Base-by-base conservation (phyloP, 2,329 filamentous ascomycete genomes). In the Ophiostoma angusticollis region DNA sequence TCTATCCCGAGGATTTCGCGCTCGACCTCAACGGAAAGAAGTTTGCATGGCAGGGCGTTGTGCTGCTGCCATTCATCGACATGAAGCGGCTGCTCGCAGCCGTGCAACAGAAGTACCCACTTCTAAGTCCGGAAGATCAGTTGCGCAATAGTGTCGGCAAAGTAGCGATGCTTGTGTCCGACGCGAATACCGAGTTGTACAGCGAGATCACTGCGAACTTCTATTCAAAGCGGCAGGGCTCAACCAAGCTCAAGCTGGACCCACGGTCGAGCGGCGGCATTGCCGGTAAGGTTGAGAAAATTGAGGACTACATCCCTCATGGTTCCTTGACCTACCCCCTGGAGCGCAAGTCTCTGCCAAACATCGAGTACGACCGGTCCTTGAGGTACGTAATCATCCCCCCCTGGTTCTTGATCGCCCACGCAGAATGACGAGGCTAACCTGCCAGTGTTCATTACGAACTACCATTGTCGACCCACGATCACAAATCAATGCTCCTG, bases 1-100 rank as follows among this genome's bases (percentile, higher is more conserved):
- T 98, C 58, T 98, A 98, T 52, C 93, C 93, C 0, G 82, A 87
- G 53, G 84, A 94, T 18, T 98, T 98, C 51, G 77, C 82, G 13
- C 73, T 96, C 38, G 91, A 98, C 58, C 63, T 96, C 30, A 98
- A 98, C 49, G 91, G 91, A 39, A 96, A 96, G 65, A 98, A 96
- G 57, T 93, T 95, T 62, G 85, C 86, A 1, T 98, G 93, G 91
- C 89, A 96, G 58, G 91, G 91, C 47, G 81, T 98, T 38, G 86
- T 85, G 3, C 66, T 98, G 16, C 69, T 98, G 24, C 91, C 91
- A 0, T 98, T 96, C 58, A 98, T 98, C 51, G 87, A 98, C 51
- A 91, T 93, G 68, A 77, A 80, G 37, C 78, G 87, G 38, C 65
- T 98, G 14, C 66, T 98, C 8, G 68, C 71, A 14, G 89, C 89